Conservation (phyloP, 176 grass and related monocot species). For the Oryza meridionalis region DNA sequence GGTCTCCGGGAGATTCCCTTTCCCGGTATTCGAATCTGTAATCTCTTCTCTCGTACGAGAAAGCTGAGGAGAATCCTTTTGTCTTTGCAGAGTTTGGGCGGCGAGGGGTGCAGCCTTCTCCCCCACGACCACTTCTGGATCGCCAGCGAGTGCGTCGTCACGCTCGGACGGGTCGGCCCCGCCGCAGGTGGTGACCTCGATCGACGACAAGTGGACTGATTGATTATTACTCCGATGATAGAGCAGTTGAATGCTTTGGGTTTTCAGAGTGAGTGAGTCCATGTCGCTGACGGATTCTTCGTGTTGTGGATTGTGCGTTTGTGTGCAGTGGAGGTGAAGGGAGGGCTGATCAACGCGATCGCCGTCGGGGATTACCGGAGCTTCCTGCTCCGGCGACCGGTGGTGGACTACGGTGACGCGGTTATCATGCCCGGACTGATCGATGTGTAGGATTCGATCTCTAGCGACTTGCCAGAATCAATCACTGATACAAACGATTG, state of each 20-base stretch:
- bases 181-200: constrained; percentile 72
- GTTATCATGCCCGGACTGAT: constrained; percentile 96
- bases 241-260: not conserved
- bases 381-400: constrained; percentile 35
- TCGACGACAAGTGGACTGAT: not conserved
- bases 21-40: not conserved
- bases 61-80: not conserved
- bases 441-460: constrained; percentile 67
- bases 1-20: constrained; percentile 10
- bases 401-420: constrained; percentile 81
- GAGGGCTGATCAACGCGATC: constrained; percentile 65
- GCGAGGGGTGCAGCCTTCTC: constrained; percentile 75
- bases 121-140: constrained; percentile 83
- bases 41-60: not conserved
- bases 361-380: constrained; percentile 58
- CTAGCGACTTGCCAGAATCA: not conserved
- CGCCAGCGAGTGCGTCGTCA: constrained; percentile 77
- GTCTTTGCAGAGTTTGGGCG: constrained; percentile 48
- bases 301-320: not conserved
- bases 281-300: constrained; percentile 22
- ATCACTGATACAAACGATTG: not conserved
- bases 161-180: constrained; percentile 67
- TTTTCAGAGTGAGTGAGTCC: not conserved
- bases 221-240: not conserved
- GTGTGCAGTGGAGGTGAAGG: constrained; percentile 86